Percentiles rank a stretch among this genome's conserved stretches.
Evolutionary conservation across 164 flowering plant species (phyloP).

Genomic region (Dillenia suffruticosa): DNA sequence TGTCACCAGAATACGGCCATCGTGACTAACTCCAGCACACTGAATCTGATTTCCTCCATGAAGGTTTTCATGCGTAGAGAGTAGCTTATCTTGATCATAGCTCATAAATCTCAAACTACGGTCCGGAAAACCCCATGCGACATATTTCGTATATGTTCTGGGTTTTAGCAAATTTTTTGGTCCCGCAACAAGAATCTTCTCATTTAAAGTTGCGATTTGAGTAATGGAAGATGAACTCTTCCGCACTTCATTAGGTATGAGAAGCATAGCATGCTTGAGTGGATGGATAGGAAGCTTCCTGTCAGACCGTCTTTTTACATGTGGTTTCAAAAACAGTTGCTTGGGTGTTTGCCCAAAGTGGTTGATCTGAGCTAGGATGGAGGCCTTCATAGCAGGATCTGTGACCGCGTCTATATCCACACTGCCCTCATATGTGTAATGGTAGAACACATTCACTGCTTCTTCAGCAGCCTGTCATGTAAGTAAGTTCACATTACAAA

Average conservation of each 20-base stretch:
- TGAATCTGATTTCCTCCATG: constrained; percentile 91
- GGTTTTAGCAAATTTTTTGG: constrained; percentile 78
- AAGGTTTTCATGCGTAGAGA: constrained; percentile 93
- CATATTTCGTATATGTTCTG: constrained; percentile 66
- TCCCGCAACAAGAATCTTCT: constrained; percentile 79
- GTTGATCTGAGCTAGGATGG: constrained; percentile 95
- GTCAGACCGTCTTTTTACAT: constrained; percentile 71
- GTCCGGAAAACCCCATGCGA: constrained; percentile 98
- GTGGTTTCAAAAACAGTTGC: constrained; percentile 86
- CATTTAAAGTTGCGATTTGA: constrained; percentile 65
- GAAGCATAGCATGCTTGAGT: constrained; percentile 57
- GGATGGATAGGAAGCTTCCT: constrained; percentile 74
- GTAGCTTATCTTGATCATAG: constrained; percentile 88
- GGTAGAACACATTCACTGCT: constrained; percentile 96
- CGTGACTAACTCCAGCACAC: constrained; percentile 82
- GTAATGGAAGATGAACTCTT: constrained; percentile 41
- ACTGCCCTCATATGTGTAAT: constrained; percentile 97
- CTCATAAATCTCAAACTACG: constrained; percentile 84
- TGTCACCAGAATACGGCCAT: constrained; percentile 79
- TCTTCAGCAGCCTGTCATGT: constrained; percentile 98
- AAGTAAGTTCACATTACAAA: constrained; percentile 9
- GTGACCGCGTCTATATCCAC: constrained; percentile 95
- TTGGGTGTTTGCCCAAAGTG: constrained; percentile 99
- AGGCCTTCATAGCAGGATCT: constrained; percentile 98
- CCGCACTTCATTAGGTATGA: constrained; percentile 73